Evolutionary conservation across 208 protist species (phyloP), one percentile per base, ranked within the genome.

Genomic region (Crithidia mellificae): DNA sequence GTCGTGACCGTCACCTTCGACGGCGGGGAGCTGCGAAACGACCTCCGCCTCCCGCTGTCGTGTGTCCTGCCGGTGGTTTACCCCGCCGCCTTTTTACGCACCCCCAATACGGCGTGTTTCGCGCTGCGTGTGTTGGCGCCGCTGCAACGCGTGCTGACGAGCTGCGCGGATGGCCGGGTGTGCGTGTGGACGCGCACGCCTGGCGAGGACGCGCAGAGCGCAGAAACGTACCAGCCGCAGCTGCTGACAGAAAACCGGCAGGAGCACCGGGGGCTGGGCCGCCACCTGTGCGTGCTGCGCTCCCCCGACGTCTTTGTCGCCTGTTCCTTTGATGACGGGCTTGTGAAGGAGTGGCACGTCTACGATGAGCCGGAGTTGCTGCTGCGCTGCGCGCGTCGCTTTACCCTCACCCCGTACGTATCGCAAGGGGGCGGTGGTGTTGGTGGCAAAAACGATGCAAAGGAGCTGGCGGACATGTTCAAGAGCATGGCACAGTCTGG

Each of bases 331-430:
- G 80, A 95, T 39, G 82, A 91, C 47, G 84, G 83, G 19, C 24
- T 95, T 14, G 72, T 95, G 64, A 82, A 73, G 67, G 90, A 95
- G 78, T 95, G 90, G 87, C 90, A 95, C 73, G 62, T 95, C 49
- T 92, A 92, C 74, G 84, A 91, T 44, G 77, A 85, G 61, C 82
- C 86, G 17, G 78, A 90, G 70, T 22, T 77, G 38, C 39, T 91
- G 29, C 72, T 92, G 74, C 80, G 84, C 19, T 88, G 80, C 43
- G 78, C 80, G 47, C 77, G 89, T 8, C 78, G 74, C 43, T 92
- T 94, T 46, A 75, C 75, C 11, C 50, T 92, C 20, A 68, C 41
- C 39, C 72, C 63, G 19, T 44, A 51, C 54, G 29, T 64, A 11
- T 44, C 69, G 20, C 5, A 0, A 19, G 22, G 25, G 7, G 32